Base-by-base conservation (phyloP, 2,329 filamentous ascomycete species). In the Alternaria panax region DNA sequence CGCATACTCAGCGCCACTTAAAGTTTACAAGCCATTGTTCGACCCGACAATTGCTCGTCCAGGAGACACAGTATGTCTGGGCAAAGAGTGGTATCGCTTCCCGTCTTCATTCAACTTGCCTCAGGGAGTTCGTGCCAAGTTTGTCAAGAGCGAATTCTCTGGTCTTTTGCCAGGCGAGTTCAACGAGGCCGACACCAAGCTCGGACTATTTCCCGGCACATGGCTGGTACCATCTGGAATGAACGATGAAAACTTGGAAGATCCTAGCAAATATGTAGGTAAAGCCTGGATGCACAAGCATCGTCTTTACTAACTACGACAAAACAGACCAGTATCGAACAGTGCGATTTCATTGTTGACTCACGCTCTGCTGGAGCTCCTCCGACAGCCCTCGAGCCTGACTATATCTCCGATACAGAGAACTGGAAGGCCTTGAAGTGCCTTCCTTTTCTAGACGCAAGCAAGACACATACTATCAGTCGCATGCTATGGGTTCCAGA, bases 71-170 rank as follows among this genome's bases (percentile, higher is more conserved):
- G 87, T 99, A 3, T 99, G 95, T 76, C 86, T 97, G 38, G 93
- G 92, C 27, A 99, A 98, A 76, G 95, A 99, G 75, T 99, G 95
- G 95, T 97, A 99, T 78, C 91, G 95, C 34, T 98, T 97, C 75
- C 94, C 95, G 1, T 94, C 91, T 0, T 96, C 93, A 0, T 98
- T 93, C 81, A 93, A 95, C 75, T 83, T 99, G 3, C 94, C 95
- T 0, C 83, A 88, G n/a, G 86, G 87, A 50, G 91, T 95, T 82
- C 89, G 87, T 65, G 90, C 92, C 69, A 97, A 95, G 69, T 99
- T 97, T 72, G 83, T 99, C 68, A 92, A 90, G 66, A 96, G 92
- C 68, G 92, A 95, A 65, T 99, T 99, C 77, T 86, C 86, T 8
- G 95, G 95, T 2, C 82, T 99, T 18, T 82, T 99, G 5, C 95